These are phyloP conservation scores for Tagetes erecta DNA, from an alignment of 129 eudicot genomes.

Conservation along the genomic window DNA sequence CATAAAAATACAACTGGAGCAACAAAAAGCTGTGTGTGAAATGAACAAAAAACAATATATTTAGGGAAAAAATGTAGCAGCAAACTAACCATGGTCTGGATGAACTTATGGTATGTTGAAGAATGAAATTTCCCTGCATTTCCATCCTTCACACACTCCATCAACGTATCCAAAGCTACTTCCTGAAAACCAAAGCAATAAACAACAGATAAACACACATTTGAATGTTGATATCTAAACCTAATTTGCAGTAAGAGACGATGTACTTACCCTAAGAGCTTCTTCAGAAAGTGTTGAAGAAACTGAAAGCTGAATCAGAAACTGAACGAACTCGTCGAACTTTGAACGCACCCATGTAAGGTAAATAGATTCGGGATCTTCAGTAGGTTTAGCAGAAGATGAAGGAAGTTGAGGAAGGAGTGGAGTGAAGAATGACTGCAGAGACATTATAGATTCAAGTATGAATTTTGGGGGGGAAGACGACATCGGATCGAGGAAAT, in stretches of 20 bases:
- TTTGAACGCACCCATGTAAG: conserved; percentile 78
- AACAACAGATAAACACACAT: background rate
- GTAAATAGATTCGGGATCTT: conserved; percentile 63
- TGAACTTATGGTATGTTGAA: conserved; percentile 59
- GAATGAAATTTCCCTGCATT: conserved; percentile 83
- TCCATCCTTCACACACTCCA: conserved; percentile 89
- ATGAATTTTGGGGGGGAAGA: conserved; percentile 48
- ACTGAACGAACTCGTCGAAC: conserved; percentile 56
- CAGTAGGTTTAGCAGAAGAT: conserved; percentile 43
- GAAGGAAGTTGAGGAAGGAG: conserved; percentile 61
- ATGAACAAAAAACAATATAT: background rate
- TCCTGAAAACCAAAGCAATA: conserved; percentile 45
- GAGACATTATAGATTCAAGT: conserved; percentile 73
- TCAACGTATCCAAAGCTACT: conserved; percentile 65
- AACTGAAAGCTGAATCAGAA: conserved; percentile 45
- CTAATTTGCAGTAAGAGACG: background rate
- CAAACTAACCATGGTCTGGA: conserved; percentile 56
- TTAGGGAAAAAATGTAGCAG: background rate
- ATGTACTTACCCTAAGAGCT: conserved; percentile 48
- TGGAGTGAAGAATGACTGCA: conserved; percentile 84
- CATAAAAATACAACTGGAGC: background rate
- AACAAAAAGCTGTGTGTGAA: background rate
- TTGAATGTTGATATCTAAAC: background rate
- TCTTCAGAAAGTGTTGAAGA: conserved; percentile 41
- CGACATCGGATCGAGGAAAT: conserved; percentile 37